These are phyloP conservation scores for Ligustrum vulgare DNA, from an alignment of 257 asterid species.

Conservation along the genomic window DNA sequence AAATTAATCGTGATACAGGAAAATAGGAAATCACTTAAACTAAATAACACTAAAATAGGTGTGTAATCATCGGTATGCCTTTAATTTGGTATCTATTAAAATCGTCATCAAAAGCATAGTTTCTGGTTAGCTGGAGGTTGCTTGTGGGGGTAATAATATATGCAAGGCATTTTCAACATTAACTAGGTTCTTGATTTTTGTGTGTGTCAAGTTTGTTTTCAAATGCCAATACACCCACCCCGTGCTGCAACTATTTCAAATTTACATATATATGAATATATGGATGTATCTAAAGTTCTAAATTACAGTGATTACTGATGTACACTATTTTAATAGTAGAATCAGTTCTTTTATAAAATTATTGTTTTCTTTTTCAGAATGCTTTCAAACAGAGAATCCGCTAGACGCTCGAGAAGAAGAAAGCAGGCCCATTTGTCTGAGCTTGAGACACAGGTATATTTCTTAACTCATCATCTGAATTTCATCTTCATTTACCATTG, in stretches of 20 bases:
- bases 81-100: too few relatives aligned
- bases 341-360: not conserved
- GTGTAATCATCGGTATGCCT: not conserved
- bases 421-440: constrained; percentile 95
- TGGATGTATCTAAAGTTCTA: not conserved
- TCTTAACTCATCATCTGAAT: not conserved
- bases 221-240: not conserved
- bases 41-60: not conserved
- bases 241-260: not conserved
- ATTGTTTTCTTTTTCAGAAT: constrained; percentile 51
- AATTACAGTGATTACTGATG: not conserved
- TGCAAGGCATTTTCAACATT: too few relatives aligned
- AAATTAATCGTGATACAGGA: too few relatives aligned
- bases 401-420: constrained; percentile 96
- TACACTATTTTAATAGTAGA: not conserved
- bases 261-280: too few relatives aligned
- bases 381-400: constrained; percentile 99
- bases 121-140: not conserved
- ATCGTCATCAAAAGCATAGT: not conserved
- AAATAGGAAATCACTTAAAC: too few relatives aligned
- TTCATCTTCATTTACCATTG: not conserved
- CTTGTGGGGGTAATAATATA: not conserved
- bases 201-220: not conserved
- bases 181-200: too few relatives aligned
- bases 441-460: constrained; percentile 82